Base-by-base conservation (phyloP, 2,329 filamentous ascomycete genomes). In the Ceratocystis cacaofunesta region DNA sequence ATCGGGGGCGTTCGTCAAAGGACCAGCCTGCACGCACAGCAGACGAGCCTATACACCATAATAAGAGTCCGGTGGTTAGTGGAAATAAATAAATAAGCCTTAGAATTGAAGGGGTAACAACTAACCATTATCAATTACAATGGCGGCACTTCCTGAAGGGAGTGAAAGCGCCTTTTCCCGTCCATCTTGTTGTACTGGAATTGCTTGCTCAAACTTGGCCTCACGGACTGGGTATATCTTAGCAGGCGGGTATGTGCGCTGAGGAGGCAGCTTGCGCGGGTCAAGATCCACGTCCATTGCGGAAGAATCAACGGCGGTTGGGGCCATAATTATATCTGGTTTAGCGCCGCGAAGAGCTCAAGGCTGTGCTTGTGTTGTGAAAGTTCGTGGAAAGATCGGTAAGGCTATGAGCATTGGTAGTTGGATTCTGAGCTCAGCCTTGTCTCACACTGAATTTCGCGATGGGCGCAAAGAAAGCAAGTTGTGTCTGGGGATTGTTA, bases 91-190 rank as follows among this genome's bases (percentile, higher is more conserved):
- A n/a, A 52, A 32, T 2, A 10, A 6, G 32, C 12, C 10, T 12
- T 36, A 25, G 44, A 5, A n/a, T 60, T 57, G 55, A 52, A 52
- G 19, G 19, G 17, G 15, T n/a, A 15, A 22, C 60, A 50, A 60
- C 76, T 68, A 77, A 95, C 92, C 94, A 87, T 96, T 96, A 78
- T 99, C 94, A 73, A 99, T 97, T 68, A 99, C 89, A 72, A 99
- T 96, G 62, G 91, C 90, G 63, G 86, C 88, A 58, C 78, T 77
- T 66, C 78, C 80, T 17, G 80, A 75, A 22, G 81, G 76, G 25
- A 73, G 74, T 66, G 82, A 76, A 62, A 82, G 80, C 68, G 89
- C 92, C 70, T 82, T 80, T 71, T 83, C 80, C 72, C 88, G 91
- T 61, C 88, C 89, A 71, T 92, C 86, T 7, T 79, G 77, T 70